Evolutionary conservation across 1,284 basidiomycete genomes (phyloP).

Genomic region (Sphagnurus paluster): DNA sequence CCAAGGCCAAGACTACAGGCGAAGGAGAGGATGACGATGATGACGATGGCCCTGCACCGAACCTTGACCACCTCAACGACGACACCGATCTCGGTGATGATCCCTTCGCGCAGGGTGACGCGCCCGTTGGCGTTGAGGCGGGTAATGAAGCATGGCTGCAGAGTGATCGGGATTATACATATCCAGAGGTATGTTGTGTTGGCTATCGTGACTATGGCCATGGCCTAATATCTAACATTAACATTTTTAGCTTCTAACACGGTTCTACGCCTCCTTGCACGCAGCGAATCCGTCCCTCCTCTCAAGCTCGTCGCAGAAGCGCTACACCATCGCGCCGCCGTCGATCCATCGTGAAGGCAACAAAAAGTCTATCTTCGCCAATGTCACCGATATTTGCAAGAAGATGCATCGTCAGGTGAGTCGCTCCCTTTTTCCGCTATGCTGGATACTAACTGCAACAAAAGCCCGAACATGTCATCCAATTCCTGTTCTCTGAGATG

Average conservation of each 20-base stretch:
- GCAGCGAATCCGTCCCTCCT: slow-evolving; percentile 94
- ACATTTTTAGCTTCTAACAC: slow-evolving; percentile 85
- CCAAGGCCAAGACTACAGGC: slow-evolving; percentile 62
- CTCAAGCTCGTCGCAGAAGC: slow-evolving; percentile 77
- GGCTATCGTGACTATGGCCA: background rate
- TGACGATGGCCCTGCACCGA: slow-evolving; percentile 61
- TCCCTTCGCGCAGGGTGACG: slow-evolving; percentile 71
- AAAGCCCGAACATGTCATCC: slow-evolving; percentile 97
- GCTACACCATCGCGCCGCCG: slow-evolving; percentile 98
- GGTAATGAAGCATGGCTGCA: slow-evolving; percentile 87
- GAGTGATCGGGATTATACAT: slow-evolving; percentile 93
- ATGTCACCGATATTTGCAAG: slow-evolving; percentile 97
- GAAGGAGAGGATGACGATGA: slow-evolving; percentile 61
- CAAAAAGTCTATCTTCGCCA: slow-evolving; percentile 97
- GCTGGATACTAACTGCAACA: background rate
- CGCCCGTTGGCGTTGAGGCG: slow-evolving; percentile 55
- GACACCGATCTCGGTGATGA: slow-evolving; percentile 86
- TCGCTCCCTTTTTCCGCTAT: background rate
- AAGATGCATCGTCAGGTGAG: slow-evolving; percentile 87
- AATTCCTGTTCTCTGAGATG: slow-evolving; percentile 97
- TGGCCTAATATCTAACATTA: too few species aligned
- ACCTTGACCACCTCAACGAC: slow-evolving; percentile 71
- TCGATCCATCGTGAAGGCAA: slow-evolving; percentile 93
- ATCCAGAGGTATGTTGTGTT: slow-evolving; percentile 71
- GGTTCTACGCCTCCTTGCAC: slow-evolving; percentile 92